These are phyloP conservation scores for Pyrrhoderma lamaoense DNA, from an alignment of 1,284 basidiomycete species.

Conservation along the genomic window DNA sequence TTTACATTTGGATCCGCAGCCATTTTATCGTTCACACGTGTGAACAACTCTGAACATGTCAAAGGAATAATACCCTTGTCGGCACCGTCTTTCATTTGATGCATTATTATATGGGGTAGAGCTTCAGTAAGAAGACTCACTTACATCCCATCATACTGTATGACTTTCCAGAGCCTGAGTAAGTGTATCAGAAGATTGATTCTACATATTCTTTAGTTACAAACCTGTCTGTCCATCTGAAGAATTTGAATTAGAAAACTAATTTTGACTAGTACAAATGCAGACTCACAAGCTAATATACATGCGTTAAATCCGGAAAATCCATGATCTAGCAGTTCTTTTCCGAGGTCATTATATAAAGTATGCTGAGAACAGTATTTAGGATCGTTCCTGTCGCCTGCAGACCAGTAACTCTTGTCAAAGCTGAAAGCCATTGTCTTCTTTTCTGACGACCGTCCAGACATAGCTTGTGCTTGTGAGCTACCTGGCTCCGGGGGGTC, in stretches of 20 bases:
- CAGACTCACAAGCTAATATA: constrained; percentile 87
- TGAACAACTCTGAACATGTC: constrained; percentile 89
- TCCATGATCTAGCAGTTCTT: constrained; percentile 90
- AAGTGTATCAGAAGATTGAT: constrained; percentile 14
- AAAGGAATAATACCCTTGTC: constrained; percentile 98
- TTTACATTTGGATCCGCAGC: constrained; percentile 60
- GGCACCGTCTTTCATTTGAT: constrained; percentile 62
- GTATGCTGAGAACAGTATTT: constrained; percentile 90
- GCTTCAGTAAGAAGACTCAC: constrained; percentile 31
- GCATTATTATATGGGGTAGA: constrained; percentile 8
- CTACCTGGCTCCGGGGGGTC: constrained; percentile 81
- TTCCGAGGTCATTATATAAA: constrained; percentile 90
- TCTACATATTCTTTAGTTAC: constrained; percentile 23
- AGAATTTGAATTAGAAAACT: constrained; percentile 4
- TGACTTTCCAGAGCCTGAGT: constrained; percentile 81
- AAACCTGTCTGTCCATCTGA: constrained; percentile 82
- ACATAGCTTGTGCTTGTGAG: constrained; percentile 44
- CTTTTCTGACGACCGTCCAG: constrained; percentile 77
- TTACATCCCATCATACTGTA: constrained; percentile 98
- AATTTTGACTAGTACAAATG: constrained; percentile 10
- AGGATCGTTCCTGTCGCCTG: constrained; percentile 80
- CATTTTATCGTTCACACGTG: constrained; percentile 67
- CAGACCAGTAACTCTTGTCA: constrained; percentile 95
- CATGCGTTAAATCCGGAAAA: constrained; percentile 97
- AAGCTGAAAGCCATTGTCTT: constrained; percentile 88